These are phyloP conservation scores for Zarea fungicola DNA, from an alignment of 2,329 filamentous ascomycete species.

Conservation along the genomic window DNA sequence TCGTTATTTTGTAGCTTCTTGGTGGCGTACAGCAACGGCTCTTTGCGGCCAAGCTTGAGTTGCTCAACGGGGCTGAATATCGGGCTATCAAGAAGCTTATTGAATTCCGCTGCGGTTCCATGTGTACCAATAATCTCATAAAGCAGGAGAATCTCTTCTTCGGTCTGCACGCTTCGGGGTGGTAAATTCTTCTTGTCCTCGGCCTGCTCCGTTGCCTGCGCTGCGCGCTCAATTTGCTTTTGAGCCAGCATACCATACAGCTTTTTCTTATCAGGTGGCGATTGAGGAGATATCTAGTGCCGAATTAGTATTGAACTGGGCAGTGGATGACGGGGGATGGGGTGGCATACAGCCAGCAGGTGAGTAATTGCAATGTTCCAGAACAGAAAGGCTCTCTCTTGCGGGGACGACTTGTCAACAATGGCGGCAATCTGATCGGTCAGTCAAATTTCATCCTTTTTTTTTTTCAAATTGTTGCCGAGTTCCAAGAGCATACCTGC, in stretches of 20 bases:
- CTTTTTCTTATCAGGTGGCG: conserved; percentile 43
- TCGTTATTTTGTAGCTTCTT: conserved; percentile 30
- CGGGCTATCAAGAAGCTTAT: conserved; percentile 33
- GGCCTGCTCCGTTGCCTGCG: conserved; percentile 37
- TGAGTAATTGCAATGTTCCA: conserved; percentile 52
- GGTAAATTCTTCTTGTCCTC: conserved; percentile 18
- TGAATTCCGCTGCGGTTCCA: conserved; percentile 36
- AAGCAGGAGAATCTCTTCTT: conserved; percentile 47
- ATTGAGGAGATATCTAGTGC: conserved; percentile 41
- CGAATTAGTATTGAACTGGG: not conserved
- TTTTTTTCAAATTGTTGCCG: not conserved
- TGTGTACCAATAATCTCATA: conserved; percentile 43
- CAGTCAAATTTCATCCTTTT: not conserved
- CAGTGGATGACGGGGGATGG: not conserved
- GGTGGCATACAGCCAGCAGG: conserved; percentile 48
- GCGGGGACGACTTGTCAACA: conserved; percentile 45
- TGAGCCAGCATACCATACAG: conserved; percentile 47
- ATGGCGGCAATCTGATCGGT: conserved; percentile 45
- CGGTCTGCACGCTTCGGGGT: conserved; percentile 33
- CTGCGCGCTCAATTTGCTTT: conserved; percentile 47
- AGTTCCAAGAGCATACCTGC: conserved; percentile 35
- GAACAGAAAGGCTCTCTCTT: conserved; percentile 46
- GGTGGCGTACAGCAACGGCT: conserved; percentile 39
- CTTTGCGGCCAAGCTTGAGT: conserved; percentile 42
- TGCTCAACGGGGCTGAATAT: conserved; percentile 39